These are phyloP conservation scores for Lentinula boryana DNA, from an alignment of 768 basidiomycete species.

Conservation along the genomic window DNA sequence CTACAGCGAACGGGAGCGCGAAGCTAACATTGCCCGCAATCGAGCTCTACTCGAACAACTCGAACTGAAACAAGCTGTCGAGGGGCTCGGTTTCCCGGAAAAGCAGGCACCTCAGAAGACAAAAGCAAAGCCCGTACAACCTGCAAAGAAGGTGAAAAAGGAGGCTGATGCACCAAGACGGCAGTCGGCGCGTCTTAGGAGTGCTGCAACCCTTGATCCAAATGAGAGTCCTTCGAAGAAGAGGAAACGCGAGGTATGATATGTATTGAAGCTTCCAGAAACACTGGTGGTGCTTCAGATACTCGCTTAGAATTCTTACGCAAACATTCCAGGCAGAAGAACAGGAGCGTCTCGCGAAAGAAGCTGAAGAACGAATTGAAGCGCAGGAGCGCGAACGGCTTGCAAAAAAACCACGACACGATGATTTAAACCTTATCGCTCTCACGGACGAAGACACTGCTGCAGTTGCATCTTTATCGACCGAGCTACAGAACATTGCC, in stretches of 20 bases:
- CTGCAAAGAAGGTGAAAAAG: constrained; percentile 46
- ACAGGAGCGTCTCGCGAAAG: constrained; percentile 40
- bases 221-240: constrained; percentile 63
- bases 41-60: constrained; percentile 68
- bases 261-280: background rate
- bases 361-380: constrained; percentile 56
- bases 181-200: constrained; percentile 59
- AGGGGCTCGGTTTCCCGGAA: constrained; percentile 36
- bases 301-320: too few relatives aligned
- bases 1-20: constrained; percentile 58
- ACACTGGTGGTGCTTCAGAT: background rate
- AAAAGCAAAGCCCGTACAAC: constrained; percentile 58
- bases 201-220: constrained; percentile 33
- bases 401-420: constrained; percentile 64
- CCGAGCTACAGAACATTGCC: constrained; percentile 34
- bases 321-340: constrained; percentile 35
- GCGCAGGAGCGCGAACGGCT: constrained; percentile 57
- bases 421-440: constrained; percentile 54
- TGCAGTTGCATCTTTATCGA: constrained; percentile 41
- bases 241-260: constrained; percentile 58
- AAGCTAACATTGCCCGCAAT: constrained; percentile 79
- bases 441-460: constrained; percentile 47
- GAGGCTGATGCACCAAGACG: constrained; percentile 50
- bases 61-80: constrained; percentile 53
- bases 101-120: constrained; percentile 29